Evolutionary conservation across 129 eudicot species (phyloP).

Genomic region (Ambrosia trifida): DNA sequence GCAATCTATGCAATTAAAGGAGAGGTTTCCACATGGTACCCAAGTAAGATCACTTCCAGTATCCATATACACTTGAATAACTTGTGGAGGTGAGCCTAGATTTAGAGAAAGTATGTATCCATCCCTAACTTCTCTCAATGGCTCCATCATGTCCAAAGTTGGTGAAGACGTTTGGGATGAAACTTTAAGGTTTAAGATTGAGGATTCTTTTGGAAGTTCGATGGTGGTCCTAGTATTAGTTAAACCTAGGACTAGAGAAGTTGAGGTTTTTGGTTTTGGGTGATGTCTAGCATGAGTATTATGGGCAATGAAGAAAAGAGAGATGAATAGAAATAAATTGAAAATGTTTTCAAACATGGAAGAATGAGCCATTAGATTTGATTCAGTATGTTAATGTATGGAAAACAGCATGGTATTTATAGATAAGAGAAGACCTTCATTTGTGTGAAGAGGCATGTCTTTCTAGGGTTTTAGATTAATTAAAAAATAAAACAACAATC

Average conservation of each 20-base stretch:
- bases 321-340: constrained; percentile 31
- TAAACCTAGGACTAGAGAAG: constrained; percentile 61
- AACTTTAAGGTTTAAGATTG: constrained; percentile 27
- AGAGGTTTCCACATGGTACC: constrained; percentile 74
- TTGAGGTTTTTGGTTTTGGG: constrained; percentile 29
- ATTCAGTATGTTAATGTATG: constrained; percentile 12
- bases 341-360: constrained; percentile 22
- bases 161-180: constrained; percentile 32
- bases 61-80: constrained; percentile 67
- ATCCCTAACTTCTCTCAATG: constrained; percentile 68
- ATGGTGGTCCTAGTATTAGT: constrained; percentile 46
- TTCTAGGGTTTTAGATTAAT: background rate
- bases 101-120: constrained; percentile 65
- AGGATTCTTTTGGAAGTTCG: constrained; percentile 39
- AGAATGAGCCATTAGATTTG: constrained; percentile 34
- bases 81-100: constrained; percentile 70
- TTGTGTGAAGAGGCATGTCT: constrained; percentile 6
- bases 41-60: constrained; percentile 82
- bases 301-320: constrained; percentile 26
- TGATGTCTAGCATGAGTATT: constrained; percentile 47
- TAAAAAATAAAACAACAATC: background rate
- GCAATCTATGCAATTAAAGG: constrained; percentile 69
- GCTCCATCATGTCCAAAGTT: constrained; percentile 54
- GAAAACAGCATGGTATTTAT: constrained; percentile 27
- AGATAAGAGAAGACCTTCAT: constrained; percentile 17